Base-by-base conservation (phyloP, 352 stramenopile species). In the Phytopythium montanum region DNA sequence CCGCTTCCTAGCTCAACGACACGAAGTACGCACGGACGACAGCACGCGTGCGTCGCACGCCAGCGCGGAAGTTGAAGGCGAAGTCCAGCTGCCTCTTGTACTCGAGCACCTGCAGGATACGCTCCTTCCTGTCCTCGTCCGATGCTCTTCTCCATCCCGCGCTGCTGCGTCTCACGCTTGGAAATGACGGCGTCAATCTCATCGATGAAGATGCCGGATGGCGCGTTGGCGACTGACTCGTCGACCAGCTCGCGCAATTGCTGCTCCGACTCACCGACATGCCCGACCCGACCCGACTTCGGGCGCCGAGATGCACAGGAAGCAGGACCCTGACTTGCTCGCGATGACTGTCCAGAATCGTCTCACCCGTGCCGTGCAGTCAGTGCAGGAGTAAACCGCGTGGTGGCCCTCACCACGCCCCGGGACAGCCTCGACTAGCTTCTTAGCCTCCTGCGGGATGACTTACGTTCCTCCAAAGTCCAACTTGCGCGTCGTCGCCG, bases 161-260 rank as follows among this genome's bases (percentile, higher is more conserved):
- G 90, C 41, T 90, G 87, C 33, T 89, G 92, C 7, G 79, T 97
- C 68, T 97, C 95, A 59, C 95, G 75, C 70, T 98, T 97, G n/a
- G 94, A 92, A 23, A 94, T 97, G 79, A 99, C 98, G 9, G 95
- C 97, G 65, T 99, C 95, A 69, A 99, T 96, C 69, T 98, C 95
- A 62, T 99, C 96, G 64, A 99, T 98, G 69, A 99, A 99, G 59
- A 99, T 92, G 70, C 99, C 98, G 9, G 97, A 93, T 59, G 90
- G 96, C 53, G 90, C 92, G 53, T 98, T 97, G 44, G 73, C 86
- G 53, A 98, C 86, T 1, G 96, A 95, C 66, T 98, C 92, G 60
- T 98, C 94, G 70, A 99, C 99, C n/a, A 97, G 68, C 39, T 92
- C 81, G 16, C 90, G 75, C 33, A 97, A 64, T 66, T 96, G 94